Base-by-base conservation (phyloP, 805 yeast species). In the Yamadazyma sp. region DNA sequence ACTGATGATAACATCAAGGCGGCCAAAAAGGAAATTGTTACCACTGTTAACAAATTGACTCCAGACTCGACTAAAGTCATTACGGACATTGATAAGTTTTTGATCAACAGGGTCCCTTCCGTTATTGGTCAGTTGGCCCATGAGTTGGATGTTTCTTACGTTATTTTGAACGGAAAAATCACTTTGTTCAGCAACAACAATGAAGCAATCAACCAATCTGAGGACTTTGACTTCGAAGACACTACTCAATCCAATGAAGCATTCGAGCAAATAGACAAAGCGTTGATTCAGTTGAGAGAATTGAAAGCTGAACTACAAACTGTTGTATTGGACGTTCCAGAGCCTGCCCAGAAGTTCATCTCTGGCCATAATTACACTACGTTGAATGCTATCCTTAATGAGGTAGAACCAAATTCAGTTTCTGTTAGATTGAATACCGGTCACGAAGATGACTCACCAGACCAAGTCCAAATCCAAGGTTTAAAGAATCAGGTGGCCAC, bases 1-100 rank as follows among this genome's bases (percentile, higher is more conserved):
- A 13, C 28, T 12, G 75, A 76, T 20, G 77, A 77, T 3, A 71
- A 64, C 35, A 34, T 34, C 29, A 55, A 77, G 45, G 51, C 58
- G 10, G 84, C 88, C 24, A 85, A 90, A 61, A 80, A 78, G 47
- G 77, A 77, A 13, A 70, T 93, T 41, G 87, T 93, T 41, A 70
- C 77, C 23, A 62, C 72, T 14, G 96, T 93, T 38, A 89, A 87
- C 61, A 66, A 70, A 36, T 71, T 82, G 38, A 68, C 87, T 6
- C 96, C 97, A 23, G 67, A 74, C 28, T 76, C 77, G 41, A 74
- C 87, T 22, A 62, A 64, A 42, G 64, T 66, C 8, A 64, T 87
- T 29, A 55, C 67, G 6, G 95, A 85, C 50, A 73, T 91, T 46
- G 87, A 84, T 48, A 62, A 78, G 9, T 78, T 83, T 53, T 75